phyloP scores from a whole-genome alignment of 495 filamentous ascomycete species.

The Neurospora sp. region DNA sequence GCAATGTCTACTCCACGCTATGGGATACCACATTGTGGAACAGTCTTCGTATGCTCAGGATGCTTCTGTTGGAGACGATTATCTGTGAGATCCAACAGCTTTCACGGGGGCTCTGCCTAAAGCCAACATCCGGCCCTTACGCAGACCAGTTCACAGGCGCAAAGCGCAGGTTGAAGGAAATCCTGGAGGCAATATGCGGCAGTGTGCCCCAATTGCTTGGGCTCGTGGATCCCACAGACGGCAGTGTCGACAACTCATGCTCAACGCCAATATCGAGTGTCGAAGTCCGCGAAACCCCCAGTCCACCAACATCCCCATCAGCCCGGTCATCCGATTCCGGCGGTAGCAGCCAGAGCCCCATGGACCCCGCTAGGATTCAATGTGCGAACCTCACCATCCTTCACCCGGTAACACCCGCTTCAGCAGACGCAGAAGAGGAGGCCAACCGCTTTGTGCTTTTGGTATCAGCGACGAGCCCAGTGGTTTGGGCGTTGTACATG shows the following conservation, averaged over 20 bases:
- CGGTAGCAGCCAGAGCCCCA: conserved; percentile 7
- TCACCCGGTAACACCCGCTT: conserved; percentile 8
- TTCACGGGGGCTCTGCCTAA: conserved; percentile 4
- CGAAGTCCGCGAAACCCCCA: conserved; percentile 21
- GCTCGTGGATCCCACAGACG: conserved; percentile 19
- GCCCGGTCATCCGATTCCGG: conserved; percentile 13
- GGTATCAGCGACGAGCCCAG: conserved; percentile 25
- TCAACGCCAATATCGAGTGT: conserved; percentile 21
- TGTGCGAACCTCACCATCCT: conserved; percentile 21
- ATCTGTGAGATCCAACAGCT: conserved; percentile 20
- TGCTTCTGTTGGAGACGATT: conserved; percentile 49
- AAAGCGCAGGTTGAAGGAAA: conserved; percentile 19
- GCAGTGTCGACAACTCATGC: conserved; percentile 10
- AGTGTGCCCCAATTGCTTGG: conserved; percentile 38
- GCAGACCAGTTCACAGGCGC: conserved; percentile 19
- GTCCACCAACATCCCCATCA: conserved; percentile 18
- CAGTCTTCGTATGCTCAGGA: conserved; percentile 44
- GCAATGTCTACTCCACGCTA: conserved; percentile 44
- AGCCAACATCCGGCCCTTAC: conserved; percentile 8
- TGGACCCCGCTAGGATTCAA: background rate
- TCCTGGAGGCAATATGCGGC: conserved; percentile 34
- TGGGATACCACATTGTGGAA: conserved; percentile 48
- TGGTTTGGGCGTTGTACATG: conserved; percentile 30
- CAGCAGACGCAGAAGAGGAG: conserved; percentile 15
- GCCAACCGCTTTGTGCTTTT: conserved; percentile 25